Conservation (phyloP, 805 yeast species). For the Nakazawaea wickerhamii region DNA sequence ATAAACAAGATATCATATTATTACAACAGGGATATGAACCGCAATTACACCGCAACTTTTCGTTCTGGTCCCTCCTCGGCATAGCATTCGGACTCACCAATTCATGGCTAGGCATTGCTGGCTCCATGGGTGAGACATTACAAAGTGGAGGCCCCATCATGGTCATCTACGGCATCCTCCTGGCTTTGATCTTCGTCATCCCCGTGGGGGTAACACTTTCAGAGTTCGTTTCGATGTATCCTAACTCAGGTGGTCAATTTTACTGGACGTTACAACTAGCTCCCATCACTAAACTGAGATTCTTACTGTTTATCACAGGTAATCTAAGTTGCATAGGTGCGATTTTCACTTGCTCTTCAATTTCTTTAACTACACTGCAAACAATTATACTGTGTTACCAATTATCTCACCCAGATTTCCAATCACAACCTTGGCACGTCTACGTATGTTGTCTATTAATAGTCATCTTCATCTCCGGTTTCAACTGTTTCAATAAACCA, state of each 20-base stretch:
- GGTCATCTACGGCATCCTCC: constrained; percentile 33
- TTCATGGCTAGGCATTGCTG: constrained; percentile 36
- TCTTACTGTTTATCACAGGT: constrained; percentile 23
- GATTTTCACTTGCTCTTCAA: constrained; percentile 15
- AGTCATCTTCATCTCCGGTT: constrained; percentile 15
- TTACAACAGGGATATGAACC: constrained; percentile 47
- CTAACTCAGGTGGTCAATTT: constrained; percentile 28
- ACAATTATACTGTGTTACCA: constrained; percentile 12
- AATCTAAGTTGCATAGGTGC: constrained; percentile 20
- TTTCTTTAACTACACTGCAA: constrained; percentile 14
- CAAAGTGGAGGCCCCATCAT: constrained; percentile 34
- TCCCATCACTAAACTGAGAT: constrained; percentile 17
- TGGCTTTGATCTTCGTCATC: constrained; percentile 26
- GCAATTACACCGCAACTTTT: constrained; percentile 48
- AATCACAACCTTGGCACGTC: constrained; percentile 15
- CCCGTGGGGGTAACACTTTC: constrained; percentile 15
- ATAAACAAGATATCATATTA: constrained; percentile 9
- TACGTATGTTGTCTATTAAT: constrained; percentile 16
- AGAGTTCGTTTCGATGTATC: constrained; percentile 27
- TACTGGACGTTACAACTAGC: constrained; percentile 28
- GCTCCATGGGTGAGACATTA: constrained; percentile 30
- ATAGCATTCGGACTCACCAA: constrained; percentile 37
- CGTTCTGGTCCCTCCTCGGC: constrained; percentile 55
- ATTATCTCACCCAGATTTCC: constrained; percentile 15
- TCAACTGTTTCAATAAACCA: constrained; percentile 17